These are phyloP conservation scores for Cordyceps cateniannulata DNA, from an alignment of 2,329 filamentous ascomycete genomes.

Conservation along the genomic window DNA sequence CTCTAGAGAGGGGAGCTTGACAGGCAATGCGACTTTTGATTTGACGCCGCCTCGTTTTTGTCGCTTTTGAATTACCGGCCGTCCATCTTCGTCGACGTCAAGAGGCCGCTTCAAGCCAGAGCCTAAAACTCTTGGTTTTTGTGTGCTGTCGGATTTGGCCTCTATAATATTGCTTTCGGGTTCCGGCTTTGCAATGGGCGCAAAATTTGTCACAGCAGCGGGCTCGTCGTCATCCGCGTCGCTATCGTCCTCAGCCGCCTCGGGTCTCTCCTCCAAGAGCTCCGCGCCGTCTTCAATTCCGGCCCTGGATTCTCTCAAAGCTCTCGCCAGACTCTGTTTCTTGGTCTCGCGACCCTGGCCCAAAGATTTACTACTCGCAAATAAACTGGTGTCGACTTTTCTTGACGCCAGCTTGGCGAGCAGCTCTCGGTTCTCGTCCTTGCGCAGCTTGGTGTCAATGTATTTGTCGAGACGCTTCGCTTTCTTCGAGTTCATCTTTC, in stretches of 20 bases:
- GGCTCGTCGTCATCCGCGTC: slow-evolving; percentile 21
- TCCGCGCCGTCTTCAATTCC: slow-evolving; percentile 51
- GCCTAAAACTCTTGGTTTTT: slow-evolving; percentile 40
- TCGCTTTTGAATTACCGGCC: slow-evolving; percentile 75
- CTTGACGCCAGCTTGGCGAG: slow-evolving; percentile 74
- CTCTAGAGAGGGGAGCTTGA: slow-evolving; percentile 32
- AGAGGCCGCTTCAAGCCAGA: slow-evolving; percentile 83
- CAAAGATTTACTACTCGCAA: slow-evolving; percentile 70
- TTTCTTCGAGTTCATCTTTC: slow-evolving; percentile 57
- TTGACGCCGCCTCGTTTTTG: slow-evolving; percentile 63
- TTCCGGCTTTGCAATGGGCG: slow-evolving; percentile 11
- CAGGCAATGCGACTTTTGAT: slow-evolving; percentile 43
- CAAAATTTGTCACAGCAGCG: slow-evolving; percentile 8
- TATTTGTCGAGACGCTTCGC: slow-evolving; percentile 63
- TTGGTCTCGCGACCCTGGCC: slow-evolving; percentile 68
- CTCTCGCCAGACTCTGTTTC: slow-evolving; percentile 58
- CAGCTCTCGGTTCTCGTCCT: slow-evolving; percentile 82
- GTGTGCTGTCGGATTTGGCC: slow-evolving; percentile 5
- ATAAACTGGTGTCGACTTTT: slow-evolving; percentile 75
- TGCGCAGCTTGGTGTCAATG: slow-evolving; percentile 84
- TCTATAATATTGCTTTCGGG: background rate
- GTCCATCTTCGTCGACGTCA: slow-evolving; percentile 70
- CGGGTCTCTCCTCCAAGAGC: slow-evolving; percentile 40
- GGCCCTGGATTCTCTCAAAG: slow-evolving; percentile 57
- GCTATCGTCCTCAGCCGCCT: slow-evolving; percentile 23